Percentiles rank a stretch among this genome's conserved stretches.
Evolutionary conservation across 2,329 filamentous ascomycete genomes (phyloP).

Genomic region (Nannizziopsis arthrosporioides): DNA sequence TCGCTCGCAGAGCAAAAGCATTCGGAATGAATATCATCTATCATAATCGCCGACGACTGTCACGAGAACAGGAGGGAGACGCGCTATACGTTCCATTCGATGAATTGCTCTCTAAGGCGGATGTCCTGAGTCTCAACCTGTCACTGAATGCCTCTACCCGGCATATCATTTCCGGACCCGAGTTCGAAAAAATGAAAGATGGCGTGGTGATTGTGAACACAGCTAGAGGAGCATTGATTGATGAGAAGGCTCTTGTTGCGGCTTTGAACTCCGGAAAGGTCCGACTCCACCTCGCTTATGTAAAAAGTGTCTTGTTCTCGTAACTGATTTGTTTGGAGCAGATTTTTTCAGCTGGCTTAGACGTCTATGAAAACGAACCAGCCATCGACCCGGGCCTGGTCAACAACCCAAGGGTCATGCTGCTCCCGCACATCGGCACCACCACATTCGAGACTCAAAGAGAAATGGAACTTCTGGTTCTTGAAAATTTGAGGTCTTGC

Average conservation of each 20-base stretch:
- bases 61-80: conserved; percentile 31
- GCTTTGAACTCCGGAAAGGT: conserved; percentile 37
- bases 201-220: conserved; percentile 29
- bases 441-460: conserved; percentile 49
- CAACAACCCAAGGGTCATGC: conserved; percentile 36
- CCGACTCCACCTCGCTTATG: conserved; percentile 3
- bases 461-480: conserved; percentile 49
- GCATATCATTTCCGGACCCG: conserved; percentile 37
- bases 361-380: conserved; percentile 40
- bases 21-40: conserved; percentile 40
- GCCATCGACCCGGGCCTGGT: conserved; percentile 38
- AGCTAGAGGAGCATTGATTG: conserved; percentile 25
- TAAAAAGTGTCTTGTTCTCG: no score
- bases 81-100: conserved; percentile 38
- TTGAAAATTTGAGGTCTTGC: conserved; percentile 47
- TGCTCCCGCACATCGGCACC: conserved; percentile 51
- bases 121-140: conserved; percentile 38
- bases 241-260: conserved; percentile 37
- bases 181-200: conserved; percentile 31
- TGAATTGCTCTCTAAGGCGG: conserved; percentile 35
- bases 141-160: conserved; percentile 35
- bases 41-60: conserved; percentile 35
- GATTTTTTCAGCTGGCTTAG: conserved; percentile 36
- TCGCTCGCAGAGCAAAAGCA: conserved; percentile 34
- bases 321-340: conserved; percentile 5